Evolutionary conservation across 306 rosid genomes (phyloP).

Genomic region (Cicer yamashitae): DNA sequence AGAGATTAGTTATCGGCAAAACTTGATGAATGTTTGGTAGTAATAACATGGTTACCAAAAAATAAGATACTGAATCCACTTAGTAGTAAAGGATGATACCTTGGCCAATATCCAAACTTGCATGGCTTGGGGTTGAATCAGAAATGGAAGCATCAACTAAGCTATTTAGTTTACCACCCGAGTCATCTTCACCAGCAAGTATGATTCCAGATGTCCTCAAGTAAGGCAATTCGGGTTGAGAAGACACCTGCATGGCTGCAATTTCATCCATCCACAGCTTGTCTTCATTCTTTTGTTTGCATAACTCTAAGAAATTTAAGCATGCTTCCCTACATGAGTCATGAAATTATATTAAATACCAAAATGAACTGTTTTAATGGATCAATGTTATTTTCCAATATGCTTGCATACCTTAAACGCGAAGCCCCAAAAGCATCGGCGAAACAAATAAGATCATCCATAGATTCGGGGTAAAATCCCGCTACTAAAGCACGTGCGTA

Average conservation of each 20-base stretch:
- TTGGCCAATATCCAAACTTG: constrained; percentile 78
- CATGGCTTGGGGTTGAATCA: constrained; percentile 82
- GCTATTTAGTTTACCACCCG: constrained; percentile 58
- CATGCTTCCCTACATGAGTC: constrained; percentile 84
- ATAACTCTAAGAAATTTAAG: constrained; percentile 77
- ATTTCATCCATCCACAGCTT: constrained; percentile 93
- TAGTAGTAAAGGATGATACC: constrained; percentile 58
- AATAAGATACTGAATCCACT: background rate
- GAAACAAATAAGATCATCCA: constrained; percentile 84
- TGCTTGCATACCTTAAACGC: constrained; percentile 76
- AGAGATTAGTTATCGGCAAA: too few species aligned
- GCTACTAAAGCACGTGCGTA: constrained; percentile 96
- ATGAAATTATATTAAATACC: constrained; percentile 30
- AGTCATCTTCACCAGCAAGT: constrained; percentile 90
- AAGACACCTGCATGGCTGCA: constrained; percentile 87
- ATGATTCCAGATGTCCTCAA: constrained; percentile 80
- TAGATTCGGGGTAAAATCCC: constrained; percentile 75
- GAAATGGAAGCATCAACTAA: constrained; percentile 59
- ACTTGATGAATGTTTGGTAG: too few species aligned
- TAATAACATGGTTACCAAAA: too few species aligned
- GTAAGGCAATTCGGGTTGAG: constrained; percentile 79
- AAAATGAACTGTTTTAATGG: constrained; percentile 34
- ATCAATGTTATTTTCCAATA: constrained; percentile 31
- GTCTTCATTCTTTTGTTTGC: constrained; percentile 95
- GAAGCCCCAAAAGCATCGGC: constrained; percentile 97